Percentiles rank a stretch among this genome's conserved stretches.
Evolutionary conservation across 176 grass and related monocot genomes (phyloP).

Genomic region (Eragrostis nindensis): DNA sequence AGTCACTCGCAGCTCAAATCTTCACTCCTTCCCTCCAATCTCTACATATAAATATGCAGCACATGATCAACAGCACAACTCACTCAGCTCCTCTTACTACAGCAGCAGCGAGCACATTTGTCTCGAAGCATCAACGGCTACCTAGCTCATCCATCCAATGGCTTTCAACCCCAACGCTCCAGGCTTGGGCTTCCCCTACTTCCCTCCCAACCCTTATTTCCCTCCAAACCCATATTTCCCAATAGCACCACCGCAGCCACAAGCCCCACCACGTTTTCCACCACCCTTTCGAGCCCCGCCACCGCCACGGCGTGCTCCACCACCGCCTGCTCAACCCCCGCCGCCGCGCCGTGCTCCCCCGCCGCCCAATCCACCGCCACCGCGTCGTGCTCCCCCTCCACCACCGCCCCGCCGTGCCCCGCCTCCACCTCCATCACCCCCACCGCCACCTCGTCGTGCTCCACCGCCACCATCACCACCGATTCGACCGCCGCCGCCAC

Average conservation of each 20-base stretch:
- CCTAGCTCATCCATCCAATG: conserved; percentile 23
- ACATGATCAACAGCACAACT: conserved; percentile 35
- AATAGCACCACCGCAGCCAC: conserved; percentile 13
- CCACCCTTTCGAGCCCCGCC: conserved; percentile 20
- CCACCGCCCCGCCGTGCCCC: background rate
- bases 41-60: conserved; percentile 29
- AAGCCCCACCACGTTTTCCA: conserved; percentile 6
- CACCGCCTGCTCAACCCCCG: conserved; percentile 13
- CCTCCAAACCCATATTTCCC: conserved; percentile 48
- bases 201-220: conserved; percentile 37
- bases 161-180: conserved; percentile 51
- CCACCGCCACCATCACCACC: conserved; percentile 43
- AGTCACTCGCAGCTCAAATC: conserved; percentile 56
- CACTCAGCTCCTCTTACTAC: conserved; percentile 35
- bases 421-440: background rate
- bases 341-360: conserved; percentile 7
- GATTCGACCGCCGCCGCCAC: conserved; percentile 13
- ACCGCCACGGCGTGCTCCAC: conserved; percentile 9
- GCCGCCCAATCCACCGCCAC: background rate
- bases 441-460: background rate
- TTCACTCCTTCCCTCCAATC: conserved; percentile 40
- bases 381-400: background rate
- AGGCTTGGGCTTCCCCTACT: conserved; percentile 39
- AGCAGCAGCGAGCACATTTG: conserved; percentile 4
- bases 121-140: background rate